phyloP scores from a whole-genome alignment of 1,139 yeast genomes.

The Suhomyces guaymorum region DNA sequence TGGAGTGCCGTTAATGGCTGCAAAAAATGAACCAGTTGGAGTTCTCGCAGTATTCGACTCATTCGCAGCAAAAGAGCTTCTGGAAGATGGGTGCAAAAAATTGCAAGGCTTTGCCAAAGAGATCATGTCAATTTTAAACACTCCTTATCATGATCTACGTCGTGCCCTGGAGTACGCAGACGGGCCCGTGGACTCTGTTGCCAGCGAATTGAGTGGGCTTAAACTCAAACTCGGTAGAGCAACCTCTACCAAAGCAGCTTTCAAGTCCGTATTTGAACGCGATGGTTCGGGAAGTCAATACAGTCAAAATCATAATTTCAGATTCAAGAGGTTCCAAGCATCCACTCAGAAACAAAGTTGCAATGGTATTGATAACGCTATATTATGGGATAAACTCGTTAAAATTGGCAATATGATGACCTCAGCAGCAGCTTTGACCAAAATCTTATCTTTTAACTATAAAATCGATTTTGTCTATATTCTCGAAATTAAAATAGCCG shows the following conservation, averaged over 20 bases:
- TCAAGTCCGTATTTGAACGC: constrained; percentile 51
- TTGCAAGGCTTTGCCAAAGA: constrained; percentile 43
- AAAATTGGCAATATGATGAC: constrained; percentile 42
- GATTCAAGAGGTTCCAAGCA: constrained; percentile 26
- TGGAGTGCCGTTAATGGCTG: constrained; percentile 56
- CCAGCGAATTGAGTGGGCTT: constrained; percentile 30
- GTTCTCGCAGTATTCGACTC: constrained; percentile 62
- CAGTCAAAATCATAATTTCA: constrained; percentile 46
- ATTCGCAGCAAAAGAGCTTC: constrained; percentile 40
- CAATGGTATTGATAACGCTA: constrained; percentile 23
- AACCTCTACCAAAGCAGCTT: constrained; percentile 37
- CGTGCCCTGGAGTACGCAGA: constrained; percentile 12
- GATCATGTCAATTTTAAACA: constrained; percentile 44
- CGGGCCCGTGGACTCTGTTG: neutral
- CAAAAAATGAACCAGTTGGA: constrained; percentile 51
- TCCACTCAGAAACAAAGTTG: neutral
- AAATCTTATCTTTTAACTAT: constrained; percentile 38
- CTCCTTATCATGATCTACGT: constrained; percentile 27
- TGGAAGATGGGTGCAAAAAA: constrained; percentile 31
- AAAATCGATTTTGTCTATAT: constrained; percentile 54
- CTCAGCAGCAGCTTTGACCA: constrained; percentile 46
- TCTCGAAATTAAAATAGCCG: constrained; percentile 56
- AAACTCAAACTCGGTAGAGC: constrained; percentile 53
- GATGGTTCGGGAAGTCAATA: constrained; percentile 66
- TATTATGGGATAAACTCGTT: constrained; percentile 42